Base-by-base conservation (phyloP, 164 flowering plant genomes). In the Paratinospora sagittata region DNA sequence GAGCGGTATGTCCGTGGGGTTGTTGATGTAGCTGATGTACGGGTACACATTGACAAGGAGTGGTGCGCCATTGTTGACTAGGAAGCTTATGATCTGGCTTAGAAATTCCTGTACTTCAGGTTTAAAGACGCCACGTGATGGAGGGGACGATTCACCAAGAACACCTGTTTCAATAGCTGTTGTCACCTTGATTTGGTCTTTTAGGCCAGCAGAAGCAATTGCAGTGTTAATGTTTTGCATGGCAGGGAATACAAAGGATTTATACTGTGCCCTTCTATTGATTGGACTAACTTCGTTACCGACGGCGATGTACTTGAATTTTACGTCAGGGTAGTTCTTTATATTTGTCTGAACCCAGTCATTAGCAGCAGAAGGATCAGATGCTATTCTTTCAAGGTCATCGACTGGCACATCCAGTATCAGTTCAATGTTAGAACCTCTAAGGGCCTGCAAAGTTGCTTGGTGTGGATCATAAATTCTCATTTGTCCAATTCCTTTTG, bases 231-330 rank as follows among this genome's bases (percentile, higher is more conserved):
- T 57, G 39, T 80, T 77, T 49, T 3, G 26, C 81, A 85, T 78
- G 37, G 88, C 87, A 0, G 79, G 88, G 37, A 83, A 77, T 7
- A 86, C 73, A 24, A 61, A 80, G 4, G 64, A 65, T 0, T 77
- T 84, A 36, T 30, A 75, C 26, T 69, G 73, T 10, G 69, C n/a
- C 11, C 69, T 57, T 0, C 10, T 14, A n/a, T 70, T 57, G 7
- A 4, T 12, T 16, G 88, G 86, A 12, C 71, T 75, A 6, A 83
- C 80, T 73, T 83, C 86, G 37, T 85, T 85, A 1, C 88, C 88
- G 3, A 83, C 88, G 0, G 81, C 83, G 6, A 85, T 79, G 72
- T 83, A 83, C 45, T 72, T 47, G 74, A 83, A 70, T 3, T 49
- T 80, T 52, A 82, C 82, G 49, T 43, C 57, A 1, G 84, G 79